A percentile compares a stretch with the other conserved stretches of the same genome.
Evolutionary conservation across 345 rosid genomes (phyloP).

Genomic region (Citrus maxima): DNA sequence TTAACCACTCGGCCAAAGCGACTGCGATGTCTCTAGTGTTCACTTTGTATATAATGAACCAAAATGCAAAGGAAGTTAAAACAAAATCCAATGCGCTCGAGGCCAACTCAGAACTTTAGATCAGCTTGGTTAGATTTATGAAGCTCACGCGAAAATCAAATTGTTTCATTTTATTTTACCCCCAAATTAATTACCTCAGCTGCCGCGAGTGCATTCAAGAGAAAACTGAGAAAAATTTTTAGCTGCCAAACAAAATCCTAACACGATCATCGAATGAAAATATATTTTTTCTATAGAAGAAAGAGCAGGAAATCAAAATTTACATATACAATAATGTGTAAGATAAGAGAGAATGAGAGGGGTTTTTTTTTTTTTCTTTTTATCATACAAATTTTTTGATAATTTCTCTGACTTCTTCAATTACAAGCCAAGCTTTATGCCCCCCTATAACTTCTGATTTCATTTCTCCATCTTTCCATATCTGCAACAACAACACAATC

Average conservation of each 20-base stretch:
- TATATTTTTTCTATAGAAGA: too few species aligned
- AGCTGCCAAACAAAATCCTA: too few species aligned
- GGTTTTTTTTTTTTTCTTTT: not conserved
- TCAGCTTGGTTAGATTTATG: rapidly evolving
- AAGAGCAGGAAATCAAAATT: not conserved
- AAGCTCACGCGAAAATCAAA: too few species aligned
- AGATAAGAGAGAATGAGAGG: not conserved
- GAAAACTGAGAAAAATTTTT: too few species aligned
- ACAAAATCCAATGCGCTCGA: rapidly evolving
- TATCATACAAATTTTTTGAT: conserved; percentile 51
- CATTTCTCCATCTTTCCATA: conserved; percentile 91
- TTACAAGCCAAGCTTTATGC: conserved; percentile 91
- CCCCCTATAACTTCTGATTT: conserved; percentile 94
- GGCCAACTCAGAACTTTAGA: too few species aligned
- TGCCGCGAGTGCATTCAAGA: too few species aligned
- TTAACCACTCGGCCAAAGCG: conserved; percentile 34
- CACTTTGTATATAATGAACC: rapidly evolving
- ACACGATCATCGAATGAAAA: too few species aligned
- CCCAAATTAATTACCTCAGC: too few species aligned
- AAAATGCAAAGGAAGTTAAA: too few species aligned
- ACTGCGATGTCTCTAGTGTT: rapidly evolving
- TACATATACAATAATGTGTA: not conserved
- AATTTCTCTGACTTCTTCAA: conserved; percentile 80
- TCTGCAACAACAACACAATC: conserved; percentile 28
- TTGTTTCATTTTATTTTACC: too few species aligned